Conservation (phyloP, 768 basidiomycete species). For the Fibroporia radiculosa region DNA sequence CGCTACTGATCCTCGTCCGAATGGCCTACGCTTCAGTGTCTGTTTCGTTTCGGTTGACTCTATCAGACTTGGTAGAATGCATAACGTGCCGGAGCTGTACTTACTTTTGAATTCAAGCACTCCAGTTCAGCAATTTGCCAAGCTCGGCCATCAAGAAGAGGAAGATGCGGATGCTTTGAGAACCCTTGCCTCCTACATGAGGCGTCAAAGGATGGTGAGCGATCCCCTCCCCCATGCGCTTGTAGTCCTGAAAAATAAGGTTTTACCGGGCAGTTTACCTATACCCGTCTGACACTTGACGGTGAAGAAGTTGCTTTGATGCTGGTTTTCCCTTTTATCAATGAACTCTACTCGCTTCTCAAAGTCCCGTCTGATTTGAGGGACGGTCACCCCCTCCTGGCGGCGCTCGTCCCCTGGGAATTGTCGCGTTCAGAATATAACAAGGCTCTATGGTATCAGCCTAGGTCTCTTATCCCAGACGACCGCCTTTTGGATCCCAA, state of each 20-base stretch:
- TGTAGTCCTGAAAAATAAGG: background rate
- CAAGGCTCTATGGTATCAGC: conserved; percentile 16
- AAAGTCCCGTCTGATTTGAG: conserved; percentile 33
- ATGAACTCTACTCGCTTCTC: conserved; percentile 29
- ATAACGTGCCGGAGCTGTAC: conserved; percentile 39
- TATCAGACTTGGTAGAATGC: conserved; percentile 39
- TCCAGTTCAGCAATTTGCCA: conserved; percentile 44
- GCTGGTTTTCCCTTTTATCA: conserved; percentile 43
- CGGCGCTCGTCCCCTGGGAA: conserved; percentile 41
- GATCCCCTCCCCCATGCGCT: background rate
- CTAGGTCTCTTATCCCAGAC: conserved; percentile 3
- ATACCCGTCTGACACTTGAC: conserved; percentile 41
- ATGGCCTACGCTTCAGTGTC: conserved; percentile 43
- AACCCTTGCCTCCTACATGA: conserved; percentile 39
- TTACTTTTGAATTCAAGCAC: conserved; percentile 43
- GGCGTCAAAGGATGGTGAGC: conserved; percentile 39
- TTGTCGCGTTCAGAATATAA: conserved; percentile 27
- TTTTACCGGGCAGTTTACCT: conserved; percentile 33
- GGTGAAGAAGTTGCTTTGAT: conserved; percentile 41
- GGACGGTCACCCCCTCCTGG: conserved; percentile 27
- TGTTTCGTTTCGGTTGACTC: conserved; percentile 33
- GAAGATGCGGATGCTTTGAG: conserved; percentile 33
- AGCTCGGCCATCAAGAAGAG: conserved; percentile 33
- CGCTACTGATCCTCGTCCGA: conserved; percentile 28
- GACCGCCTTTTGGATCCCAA: conserved; percentile 10